Percentiles rank a stretch among this genome's conserved stretches.
These are phyloP conservation scores for Uronychia binucleata DNA, from an alignment of 73 alveolate genomes.

Conservation along the genomic window DNA sequence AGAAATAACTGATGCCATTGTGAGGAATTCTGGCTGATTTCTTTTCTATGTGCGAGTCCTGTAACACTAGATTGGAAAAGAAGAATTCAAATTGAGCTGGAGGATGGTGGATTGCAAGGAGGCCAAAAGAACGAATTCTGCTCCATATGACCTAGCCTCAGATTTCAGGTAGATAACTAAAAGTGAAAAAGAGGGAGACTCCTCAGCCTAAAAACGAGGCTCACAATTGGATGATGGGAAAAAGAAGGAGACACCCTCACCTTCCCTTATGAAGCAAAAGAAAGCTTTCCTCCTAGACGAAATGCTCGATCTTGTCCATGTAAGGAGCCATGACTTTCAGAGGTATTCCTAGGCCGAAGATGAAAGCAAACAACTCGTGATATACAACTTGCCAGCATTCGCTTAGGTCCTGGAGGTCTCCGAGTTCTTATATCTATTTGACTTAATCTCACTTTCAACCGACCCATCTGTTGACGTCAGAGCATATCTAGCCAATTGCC, in stretches of 20 bases:
- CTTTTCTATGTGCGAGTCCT: not conserved
- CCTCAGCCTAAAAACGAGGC: not conserved
- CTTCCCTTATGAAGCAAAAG: not conserved
- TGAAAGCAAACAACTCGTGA: not conserved
- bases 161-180: not conserved
- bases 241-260: not conserved
- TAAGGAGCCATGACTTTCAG: too few relatives aligned
- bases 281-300: not conserved
- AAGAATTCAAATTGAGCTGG: not conserved
- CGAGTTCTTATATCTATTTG: not conserved
- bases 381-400: not conserved
- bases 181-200: not conserved
- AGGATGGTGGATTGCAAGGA: not conserved
- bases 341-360: too few relatives aligned
- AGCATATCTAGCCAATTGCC: not conserved
- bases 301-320: not conserved
- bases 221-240: not conserved
- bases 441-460: not conserved
- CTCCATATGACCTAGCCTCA: not conserved
- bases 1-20: not conserved
- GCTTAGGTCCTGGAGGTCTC: not conserved
- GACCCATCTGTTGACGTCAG: not conserved
- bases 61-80: not conserved
- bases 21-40: not conserved
- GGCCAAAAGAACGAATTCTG: not conserved